Evolutionary conservation across 805 yeast species (phyloP), one percentile per base, ranked within the genome.

Genomic region (Teunomyces cretensis): DNA sequence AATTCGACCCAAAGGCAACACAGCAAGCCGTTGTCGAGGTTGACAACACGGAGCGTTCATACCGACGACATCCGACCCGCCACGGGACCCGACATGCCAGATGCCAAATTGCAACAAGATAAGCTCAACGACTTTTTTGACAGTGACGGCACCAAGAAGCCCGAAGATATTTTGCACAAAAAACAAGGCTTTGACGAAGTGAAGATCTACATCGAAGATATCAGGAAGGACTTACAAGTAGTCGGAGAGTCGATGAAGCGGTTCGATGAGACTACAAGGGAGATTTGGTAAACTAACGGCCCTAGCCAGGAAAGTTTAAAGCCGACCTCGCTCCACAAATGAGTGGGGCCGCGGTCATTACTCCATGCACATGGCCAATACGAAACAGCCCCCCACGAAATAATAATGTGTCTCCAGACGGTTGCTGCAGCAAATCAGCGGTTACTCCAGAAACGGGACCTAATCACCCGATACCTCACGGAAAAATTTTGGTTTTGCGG

Each of bases 131-230:
- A 56, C 13, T 63, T 66, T 44, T 65, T 64, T 44, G 58, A 52
- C 14, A 51, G 51, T 3, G 53, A 49, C 14, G 39, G 39, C 11
- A 33, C 27, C 33, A 43, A 46, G 26, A 50, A 49, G 9, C 33
- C 48, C 2, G 46, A 45, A n/a, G 45, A 48, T 13, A 45, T 57
- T 16, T 58, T 78, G 8, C 75, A 76, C 53, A 68, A 74, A 42
- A 77, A 76, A 48, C 75, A 73, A 41, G 75, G 80, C 43, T 82
- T 84, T 48, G 76, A 73, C 17, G 73, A 68, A 39, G 68, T 84
- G 49, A 72, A 73, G 45, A 63, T 64, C 22, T 78, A 75, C 30
- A 80, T 83, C 8, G 72, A 71, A 16, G 71, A 71, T 8, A 77
- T 84, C 4, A 69, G 75, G 30, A 60, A 53, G 15, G 72, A 74